A percentile compares a stretch with the other conserved stretches of the same genome.
These are phyloP conservation scores for Vinca minor DNA, from an alignment of 257 asterid species.

Conservation along the genomic window DNA sequence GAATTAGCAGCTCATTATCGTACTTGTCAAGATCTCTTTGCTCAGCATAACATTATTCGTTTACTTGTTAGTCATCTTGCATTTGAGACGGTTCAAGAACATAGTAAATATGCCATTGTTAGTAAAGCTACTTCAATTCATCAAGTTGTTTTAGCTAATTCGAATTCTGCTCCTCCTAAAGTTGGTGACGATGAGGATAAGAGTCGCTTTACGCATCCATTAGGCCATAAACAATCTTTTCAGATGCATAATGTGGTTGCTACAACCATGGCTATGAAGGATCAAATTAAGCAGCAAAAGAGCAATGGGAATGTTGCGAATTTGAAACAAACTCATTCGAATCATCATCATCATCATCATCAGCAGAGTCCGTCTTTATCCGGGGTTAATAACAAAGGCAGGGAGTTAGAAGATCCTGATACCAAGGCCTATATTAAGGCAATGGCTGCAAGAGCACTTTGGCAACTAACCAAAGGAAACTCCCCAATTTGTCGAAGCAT, in stretches of 20 bases:
- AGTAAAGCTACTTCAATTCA: slow-evolving; percentile 32
- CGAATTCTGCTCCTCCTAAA: background rate
- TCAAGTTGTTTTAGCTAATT: slow-evolving; percentile 25
- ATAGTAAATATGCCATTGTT: slow-evolving; percentile 31
- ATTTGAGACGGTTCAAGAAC: slow-evolving; percentile 32
- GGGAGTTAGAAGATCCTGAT: slow-evolving; percentile 68
- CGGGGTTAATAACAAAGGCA: slow-evolving; percentile 41
- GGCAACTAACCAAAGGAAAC: slow-evolving; percentile 61
- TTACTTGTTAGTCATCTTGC: slow-evolving; percentile 36
- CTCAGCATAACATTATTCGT: slow-evolving; percentile 30
- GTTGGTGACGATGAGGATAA: slow-evolving; percentile 38
- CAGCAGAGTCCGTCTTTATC: slow-evolving; percentile 30
- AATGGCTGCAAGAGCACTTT: slow-evolving; percentile 80
- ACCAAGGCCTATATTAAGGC: slow-evolving; percentile 64
- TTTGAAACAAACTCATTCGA: slow-evolving; percentile 10
- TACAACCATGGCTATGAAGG: slow-evolving; percentile 45
- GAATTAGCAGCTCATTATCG: slow-evolving; percentile 32
- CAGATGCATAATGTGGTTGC: slow-evolving; percentile 54
- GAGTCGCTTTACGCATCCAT: slow-evolving; percentile 30
- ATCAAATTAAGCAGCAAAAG: slow-evolving; percentile 9
- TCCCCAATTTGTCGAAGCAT: slow-evolving; percentile 68
- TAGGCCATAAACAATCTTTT: slow-evolving; percentile 32
- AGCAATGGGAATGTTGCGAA: slow-evolving; percentile 1
- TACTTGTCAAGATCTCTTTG: slow-evolving; percentile 37
- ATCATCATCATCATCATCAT: no score